Conservation (phyloP, 371 early-diverging fungal genomes). For the Rhizopus delemar region DNA sequence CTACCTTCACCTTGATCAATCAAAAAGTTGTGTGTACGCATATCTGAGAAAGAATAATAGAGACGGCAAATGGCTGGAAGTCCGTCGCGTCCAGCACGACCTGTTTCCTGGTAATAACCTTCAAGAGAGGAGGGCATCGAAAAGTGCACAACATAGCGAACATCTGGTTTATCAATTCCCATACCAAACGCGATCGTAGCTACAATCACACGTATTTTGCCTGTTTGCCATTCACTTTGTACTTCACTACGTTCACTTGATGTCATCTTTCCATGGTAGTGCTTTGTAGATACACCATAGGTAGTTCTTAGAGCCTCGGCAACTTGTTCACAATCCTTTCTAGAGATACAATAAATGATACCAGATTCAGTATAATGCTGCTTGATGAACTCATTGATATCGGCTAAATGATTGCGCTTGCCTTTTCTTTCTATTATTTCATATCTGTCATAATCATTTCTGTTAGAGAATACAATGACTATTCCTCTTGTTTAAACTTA, state of each 20-base stretch:
- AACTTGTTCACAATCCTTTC: constrained; percentile 88
- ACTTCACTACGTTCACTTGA: constrained; percentile 78
- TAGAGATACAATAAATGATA: constrained; percentile 96
- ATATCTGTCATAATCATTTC: constrained; percentile 51
- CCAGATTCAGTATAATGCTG: constrained; percentile 80
- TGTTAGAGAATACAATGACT: not conserved
- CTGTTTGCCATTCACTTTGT: constrained; percentile 89
- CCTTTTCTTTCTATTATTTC: constrained; percentile 64
- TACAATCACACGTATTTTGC: constrained; percentile 86
- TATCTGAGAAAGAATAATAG: constrained; percentile 88
- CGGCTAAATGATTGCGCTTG: constrained; percentile 56
- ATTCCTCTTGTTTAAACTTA: constrained; percentile 13
- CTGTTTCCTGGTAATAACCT: constrained; percentile 99
- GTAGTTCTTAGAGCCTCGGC: constrained; percentile 64
- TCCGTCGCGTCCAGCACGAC: constrained; percentile 99
- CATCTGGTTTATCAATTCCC: constrained; percentile 99
- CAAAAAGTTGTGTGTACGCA: constrained; percentile 66
- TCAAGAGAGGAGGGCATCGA: constrained; percentile 95
- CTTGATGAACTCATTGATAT: constrained; percentile 81
- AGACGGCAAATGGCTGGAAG: constrained; percentile 83
- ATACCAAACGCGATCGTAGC: constrained; percentile 99
- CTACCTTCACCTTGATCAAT: constrained; percentile 90
- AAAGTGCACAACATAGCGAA: constrained; percentile 98
- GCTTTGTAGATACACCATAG: constrained; percentile 55
- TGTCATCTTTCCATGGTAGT: constrained; percentile 94